Base-by-base conservation (phyloP, 306 rosid species). In the Casuarina equisetifolia region DNA sequence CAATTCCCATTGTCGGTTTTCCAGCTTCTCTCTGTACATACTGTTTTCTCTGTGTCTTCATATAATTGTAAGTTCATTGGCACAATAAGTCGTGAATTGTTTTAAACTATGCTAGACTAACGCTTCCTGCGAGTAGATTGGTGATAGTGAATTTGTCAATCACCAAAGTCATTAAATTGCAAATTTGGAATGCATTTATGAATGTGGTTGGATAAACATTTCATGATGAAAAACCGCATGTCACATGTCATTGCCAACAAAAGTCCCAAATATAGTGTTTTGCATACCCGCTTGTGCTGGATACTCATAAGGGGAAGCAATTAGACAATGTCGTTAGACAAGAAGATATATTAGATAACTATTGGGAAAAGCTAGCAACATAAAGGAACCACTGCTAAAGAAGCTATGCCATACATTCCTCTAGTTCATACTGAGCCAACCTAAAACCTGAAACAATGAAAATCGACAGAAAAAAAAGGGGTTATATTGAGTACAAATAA, bases 21-120 rank as follows among this genome's bases (percentile, higher is more conserved):
- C 36, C 75, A 70, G 4, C 77, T 84, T 66, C 64, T 55, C 17
- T 25, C 20, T 86, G 83, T 75, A 77, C 59, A 81, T 72, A 77
- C 72, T 74, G 52, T 79, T 79, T 44, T 16, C 7, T 6, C 7
- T 43, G 72, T 6, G 20, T 13, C 17, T 72, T 62, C 52, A 66
- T 74, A 42, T 9, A 17, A 52, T 70, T 61, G 38, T 70, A 36
- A 57, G 70, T 68, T 74, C 15, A 16, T 55, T 71, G 55, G 52
- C 74, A 12, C 53, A 9, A 77, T 17, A 43, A 42, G n/a, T 4
- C 15, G 44, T 36, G 10, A 16, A 39, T 17, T 6, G 32, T 4
- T 40, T 69, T 54, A 50, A 19, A 66, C 69, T 69, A 55, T 48
- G 58, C 19, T 11, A 46, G 10, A 8, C 10, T 0, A 46, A 46